phyloP scores from a whole-genome alignment of 805 yeast genomes.

The Monosporozyma aquatica region DNA sequence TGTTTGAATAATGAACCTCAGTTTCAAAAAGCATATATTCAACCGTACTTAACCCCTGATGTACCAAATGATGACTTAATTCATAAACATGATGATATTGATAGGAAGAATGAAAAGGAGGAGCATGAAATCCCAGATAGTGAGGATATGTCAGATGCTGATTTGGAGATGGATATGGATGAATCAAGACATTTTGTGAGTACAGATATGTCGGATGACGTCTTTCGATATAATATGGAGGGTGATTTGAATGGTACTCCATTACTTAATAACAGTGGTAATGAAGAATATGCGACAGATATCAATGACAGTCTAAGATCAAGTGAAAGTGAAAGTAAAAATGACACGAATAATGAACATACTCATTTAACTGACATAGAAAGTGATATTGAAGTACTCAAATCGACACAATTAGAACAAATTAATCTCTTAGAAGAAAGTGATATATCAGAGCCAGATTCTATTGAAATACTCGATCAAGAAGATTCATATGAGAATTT shows the following conservation, averaged over 20 bases:
- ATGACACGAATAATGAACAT: too few species aligned
- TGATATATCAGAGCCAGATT: neutral
- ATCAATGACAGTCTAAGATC: neutral
- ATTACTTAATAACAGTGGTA: too few species aligned
- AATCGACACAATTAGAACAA: neutral
- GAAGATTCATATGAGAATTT: too few species aligned
- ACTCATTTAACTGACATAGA: too few species aligned
- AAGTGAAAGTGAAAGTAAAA: conserved; percentile 1
- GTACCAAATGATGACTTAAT: neutral
- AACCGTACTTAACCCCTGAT: neutral
- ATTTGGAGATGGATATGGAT: conserved; percentile 1
- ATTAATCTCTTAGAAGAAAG: neutral
- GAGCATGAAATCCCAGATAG: neutral
- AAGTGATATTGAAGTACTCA: conserved; percentile 4
- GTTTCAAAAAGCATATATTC: neutral
- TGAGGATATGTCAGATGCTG: neutral
- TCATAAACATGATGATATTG: neutral
- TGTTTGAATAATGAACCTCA: neutral
- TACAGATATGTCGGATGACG: conserved; percentile 11
- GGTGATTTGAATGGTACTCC: neutral
- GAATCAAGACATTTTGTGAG: conserved; percentile 4
- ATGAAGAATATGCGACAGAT: too few species aligned
- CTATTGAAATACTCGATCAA: conserved; percentile 1
- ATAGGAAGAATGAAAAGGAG: too few species aligned
- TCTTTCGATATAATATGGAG: conserved; percentile 6